phyloP scores from a whole-genome alignment of 495 filamentous ascomycete genomes.

The Hyaloscypha finlandica region DNA sequence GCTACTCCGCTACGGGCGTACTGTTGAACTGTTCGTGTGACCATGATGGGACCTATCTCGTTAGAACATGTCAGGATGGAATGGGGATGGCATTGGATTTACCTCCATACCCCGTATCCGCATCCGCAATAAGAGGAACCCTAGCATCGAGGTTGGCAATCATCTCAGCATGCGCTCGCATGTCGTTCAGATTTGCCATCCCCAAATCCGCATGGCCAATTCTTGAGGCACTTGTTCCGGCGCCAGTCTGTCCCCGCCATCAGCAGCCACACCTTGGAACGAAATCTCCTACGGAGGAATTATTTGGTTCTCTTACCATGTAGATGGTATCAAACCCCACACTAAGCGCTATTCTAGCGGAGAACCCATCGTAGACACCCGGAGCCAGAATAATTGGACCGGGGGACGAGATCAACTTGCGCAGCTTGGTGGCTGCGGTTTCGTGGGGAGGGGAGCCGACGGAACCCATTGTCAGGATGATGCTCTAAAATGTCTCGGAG shows the following conservation, averaged over 20 bases:
- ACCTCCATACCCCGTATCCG: slow-evolving; percentile 65
- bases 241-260: slow-evolving; percentile 54
- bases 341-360: slow-evolving; percentile 62
- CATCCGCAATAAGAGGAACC: slow-evolving; percentile 65
- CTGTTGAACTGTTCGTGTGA: slow-evolving; percentile 61
- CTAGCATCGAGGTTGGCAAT: slow-evolving; percentile 62
- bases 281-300: not conserved
- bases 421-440: slow-evolving; percentile 7
- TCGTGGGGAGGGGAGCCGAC: no score
- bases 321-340: slow-evolving; percentile 65
- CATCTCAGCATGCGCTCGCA: slow-evolving; percentile 65
- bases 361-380: slow-evolving; percentile 70
- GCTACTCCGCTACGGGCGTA: slow-evolving; percentile 69
- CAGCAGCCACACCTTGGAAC: not conserved
- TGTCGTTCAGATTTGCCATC: slow-evolving; percentile 61
- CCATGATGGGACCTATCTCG: slow-evolving; percentile 48
- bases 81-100: no score
- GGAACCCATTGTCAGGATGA: no score
- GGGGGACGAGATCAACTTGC: not conserved
- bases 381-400: slow-evolving; percentile 53
- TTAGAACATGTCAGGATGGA: no score
- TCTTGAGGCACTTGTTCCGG: slow-evolving; percentile 62
- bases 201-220: slow-evolving; percentile 66
- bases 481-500: no score
- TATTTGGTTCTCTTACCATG: slow-evolving; percentile 49